Conservation (phyloP, 306 rosid species). For the Canavalia gladiata region DNA sequence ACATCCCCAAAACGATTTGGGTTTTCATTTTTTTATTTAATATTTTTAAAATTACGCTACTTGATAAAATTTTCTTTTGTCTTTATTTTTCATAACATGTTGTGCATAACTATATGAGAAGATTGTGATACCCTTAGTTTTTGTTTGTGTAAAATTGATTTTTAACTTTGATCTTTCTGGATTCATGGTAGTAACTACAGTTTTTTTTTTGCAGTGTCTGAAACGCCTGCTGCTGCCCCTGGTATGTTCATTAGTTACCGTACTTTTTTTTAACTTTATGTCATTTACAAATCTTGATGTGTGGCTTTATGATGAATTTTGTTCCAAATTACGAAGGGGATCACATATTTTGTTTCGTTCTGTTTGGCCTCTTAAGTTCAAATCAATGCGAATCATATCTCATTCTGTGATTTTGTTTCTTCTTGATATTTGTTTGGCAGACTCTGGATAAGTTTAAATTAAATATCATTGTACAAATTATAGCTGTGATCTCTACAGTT, state of each 20-base stretch:
- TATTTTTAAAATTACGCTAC: too few relatives aligned
- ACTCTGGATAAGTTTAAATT: background rate
- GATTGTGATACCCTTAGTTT: background rate
- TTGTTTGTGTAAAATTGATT: background rate
- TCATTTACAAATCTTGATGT: background rate
- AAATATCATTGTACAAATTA: background rate
- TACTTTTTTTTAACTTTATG: background rate
- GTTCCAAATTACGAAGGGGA: background rate
- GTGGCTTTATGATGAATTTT: background rate
- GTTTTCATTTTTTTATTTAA: background rate
- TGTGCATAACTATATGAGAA: background rate
- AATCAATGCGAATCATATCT: background rate
- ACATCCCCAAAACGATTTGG: too few relatives aligned
- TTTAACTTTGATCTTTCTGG: constrained; percentile 1
- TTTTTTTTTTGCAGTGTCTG: constrained; percentile 70
- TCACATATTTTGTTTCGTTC: background rate
- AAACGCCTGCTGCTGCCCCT: constrained; percentile 70
- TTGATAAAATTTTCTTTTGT: background rate
- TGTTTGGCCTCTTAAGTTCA: background rate
- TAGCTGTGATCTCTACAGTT: background rate
- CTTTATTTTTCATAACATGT: background rate
- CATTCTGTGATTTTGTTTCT: constrained; percentile 2
- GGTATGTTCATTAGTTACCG: constrained; percentile 59
- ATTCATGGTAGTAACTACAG: constrained; percentile 5
- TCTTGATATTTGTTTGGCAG: background rate